These are phyloP conservation scores for Cercospora sp. DNA, from an alignment of 2,329 filamentous ascomycete genomes.

Conservation along the genomic window DNA sequence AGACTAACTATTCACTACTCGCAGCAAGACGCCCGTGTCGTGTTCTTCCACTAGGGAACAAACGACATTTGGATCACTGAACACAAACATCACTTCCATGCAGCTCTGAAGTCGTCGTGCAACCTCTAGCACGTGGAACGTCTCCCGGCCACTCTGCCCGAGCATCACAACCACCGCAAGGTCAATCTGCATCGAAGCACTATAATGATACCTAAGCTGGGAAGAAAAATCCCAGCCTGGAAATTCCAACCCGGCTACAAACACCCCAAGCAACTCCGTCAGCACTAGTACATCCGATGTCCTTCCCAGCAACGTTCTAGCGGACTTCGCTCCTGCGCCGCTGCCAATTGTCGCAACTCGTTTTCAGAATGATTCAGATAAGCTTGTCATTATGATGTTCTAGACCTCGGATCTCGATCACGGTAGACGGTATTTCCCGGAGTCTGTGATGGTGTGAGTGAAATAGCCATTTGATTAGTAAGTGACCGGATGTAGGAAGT, in stretches of 20 bases:
- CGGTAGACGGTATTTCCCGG: background rate
- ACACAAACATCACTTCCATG: background rate
- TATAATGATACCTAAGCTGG: background rate
- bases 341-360: background rate
- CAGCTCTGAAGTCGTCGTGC: background rate
- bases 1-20: background rate
- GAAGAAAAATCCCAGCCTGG: background rate
- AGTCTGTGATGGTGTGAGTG: background rate
- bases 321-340: background rate
- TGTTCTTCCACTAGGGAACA: background rate
- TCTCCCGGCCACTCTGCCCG: background rate
- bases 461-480: background rate
- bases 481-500: background rate
- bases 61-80: background rate
- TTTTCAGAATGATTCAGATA: background rate
- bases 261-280: background rate
- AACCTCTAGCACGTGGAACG: background rate
- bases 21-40: background rate
- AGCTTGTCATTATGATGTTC: background rate
- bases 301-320: background rate
- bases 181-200: background rate
- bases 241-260: background rate
- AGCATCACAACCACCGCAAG: background rate
- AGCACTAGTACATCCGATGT: background rate
- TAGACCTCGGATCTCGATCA: background rate